Conservation (phyloP, 148 eudicot species). For the Cornus florida region DNA sequence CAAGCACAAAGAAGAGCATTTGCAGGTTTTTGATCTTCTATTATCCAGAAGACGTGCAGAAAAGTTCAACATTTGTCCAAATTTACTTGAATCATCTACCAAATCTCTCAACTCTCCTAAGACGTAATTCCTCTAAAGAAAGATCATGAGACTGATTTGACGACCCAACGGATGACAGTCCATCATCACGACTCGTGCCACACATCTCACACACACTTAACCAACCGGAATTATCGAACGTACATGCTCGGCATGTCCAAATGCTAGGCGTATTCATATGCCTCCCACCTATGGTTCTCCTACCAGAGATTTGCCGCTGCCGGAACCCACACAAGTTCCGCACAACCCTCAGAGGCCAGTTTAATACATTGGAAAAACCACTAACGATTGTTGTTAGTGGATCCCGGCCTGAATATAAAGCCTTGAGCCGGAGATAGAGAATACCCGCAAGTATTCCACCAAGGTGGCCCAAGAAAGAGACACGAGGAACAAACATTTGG, state of each 20-base stretch:
- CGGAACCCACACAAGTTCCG: conserved; percentile 27
- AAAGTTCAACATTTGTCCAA: not conserved
- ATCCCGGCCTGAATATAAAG: conserved; percentile 43
- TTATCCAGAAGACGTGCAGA: no score
- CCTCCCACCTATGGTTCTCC: conserved; percentile 53
- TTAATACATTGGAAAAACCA: conserved; percentile 33
- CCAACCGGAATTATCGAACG: conserved; percentile 62
- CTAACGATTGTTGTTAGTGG: conserved; percentile 44
- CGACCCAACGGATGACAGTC: conserved; percentile 15
- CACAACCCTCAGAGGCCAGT: conserved; percentile 55
- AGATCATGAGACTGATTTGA: conserved; percentile 20
- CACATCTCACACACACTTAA: conserved; percentile 81
- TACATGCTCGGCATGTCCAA: conserved; percentile 85
- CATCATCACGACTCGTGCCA: conserved; percentile 53
- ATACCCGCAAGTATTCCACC: conserved; percentile 91
- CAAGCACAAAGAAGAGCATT: no score
- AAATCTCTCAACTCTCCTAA: conserved; percentile 71
- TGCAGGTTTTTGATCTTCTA: no score
- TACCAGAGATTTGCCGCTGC: conserved; percentile 34
- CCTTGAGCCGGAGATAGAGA: conserved; percentile 52
- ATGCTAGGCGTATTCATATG: conserved; percentile 21
- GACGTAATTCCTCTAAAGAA: conserved; percentile 69
- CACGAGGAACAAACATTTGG: conserved; percentile 80
- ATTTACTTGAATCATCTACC: conserved; percentile 34
- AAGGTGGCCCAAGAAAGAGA: conserved; percentile 88